Base-by-base conservation (phyloP, 805 yeast genomes). In the Kuraishia capsulata region DNA sequence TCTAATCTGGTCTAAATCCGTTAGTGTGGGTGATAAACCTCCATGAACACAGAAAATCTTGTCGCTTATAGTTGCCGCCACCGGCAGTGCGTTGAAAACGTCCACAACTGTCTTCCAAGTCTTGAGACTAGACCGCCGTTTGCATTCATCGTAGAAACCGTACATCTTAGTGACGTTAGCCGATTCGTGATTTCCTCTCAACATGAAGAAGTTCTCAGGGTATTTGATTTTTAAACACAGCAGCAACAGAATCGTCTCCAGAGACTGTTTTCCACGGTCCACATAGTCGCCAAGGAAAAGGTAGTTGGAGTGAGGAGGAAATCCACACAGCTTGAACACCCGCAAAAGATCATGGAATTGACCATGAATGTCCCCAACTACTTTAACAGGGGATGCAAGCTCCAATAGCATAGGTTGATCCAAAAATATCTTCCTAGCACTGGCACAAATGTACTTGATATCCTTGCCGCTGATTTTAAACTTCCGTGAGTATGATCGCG, bases 331-430 rank as follows among this genome's bases (percentile, higher is more conserved):
- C 49, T 72, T 70, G 54, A 74, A 73, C 28, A 74, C 72, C 38
- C 81, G 54, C 30, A 73, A 52, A 44, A 74, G 61, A 52, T 74
- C 81, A 45, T 62, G 58, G 47, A 67, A 74, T 47, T 74, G 81
- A 3, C 81, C 94, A 58, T 84, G 92, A 39, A 84, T 80, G 59
- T 86, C 88, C 32, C 92, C 92, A 5, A 83, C 90, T 42, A 84
- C 74, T 54, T 84, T 84, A 3, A 83, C 90, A 0, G 92, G 89
- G 1, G 92, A 81, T 2, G 82, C 77, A 43, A 81, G 59, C 46
- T 77, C 75, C 42, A 81, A 61, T 38, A 81, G 54, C 25, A 79
- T 69, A 6, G 89, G 88, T 48, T 81, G 89, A 8, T 60, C 64
- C 54, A 79, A 51, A 39, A 81, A 78, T 14, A 80, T 64, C 36